Base-by-base conservation (phyloP, 805 yeast species). In the Jamesozyma spencerorum region DNA sequence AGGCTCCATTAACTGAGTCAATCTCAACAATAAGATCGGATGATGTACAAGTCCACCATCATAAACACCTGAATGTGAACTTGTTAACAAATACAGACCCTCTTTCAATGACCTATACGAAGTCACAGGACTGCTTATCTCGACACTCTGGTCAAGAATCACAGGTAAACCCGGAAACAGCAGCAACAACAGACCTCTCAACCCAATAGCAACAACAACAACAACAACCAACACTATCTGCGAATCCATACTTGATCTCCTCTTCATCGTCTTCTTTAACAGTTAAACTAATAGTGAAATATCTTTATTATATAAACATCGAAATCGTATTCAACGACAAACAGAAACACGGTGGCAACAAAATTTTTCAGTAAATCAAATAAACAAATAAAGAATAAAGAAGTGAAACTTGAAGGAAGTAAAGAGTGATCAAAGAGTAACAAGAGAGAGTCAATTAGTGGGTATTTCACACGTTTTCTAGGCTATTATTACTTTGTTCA, bases 21-120 rank as follows among this genome's bases (percentile, higher is more conserved):
- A 15, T 19, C 26, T 37, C 4, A 45, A 70, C 18, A 90, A 53
- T 15, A 87, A 55, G 3, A 96, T 95, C 3, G 94, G 78, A 50
- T 86, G 95, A 60, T 86, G 90, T 28, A 81, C 81, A 14, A 87
- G 77, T 18, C 94, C 94, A 8, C 97, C 96, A 45, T 76, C 76
- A 53, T 86, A 90, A 7, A 86, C 77, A n/a, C 30, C 13, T 36
- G 24, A 12, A 11, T 18, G 8, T 3, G 20, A 17, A 50, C 78
- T 72, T 3, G 67, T 57, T 41, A 75, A 62, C 38, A 84, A 69
- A 49, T 72, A 84, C 10, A 83, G 63, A 11, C 88, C 88, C 55
- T 83, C 94, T 49, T 69, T 61, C 32, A 84, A 55, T 31, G 76
- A 68, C 51, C 76, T 53, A 34, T 49, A 59, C 2, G 64, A 59